Conservation (phyloP, 805 yeast genomes). For the Candida chauliodis region DNA sequence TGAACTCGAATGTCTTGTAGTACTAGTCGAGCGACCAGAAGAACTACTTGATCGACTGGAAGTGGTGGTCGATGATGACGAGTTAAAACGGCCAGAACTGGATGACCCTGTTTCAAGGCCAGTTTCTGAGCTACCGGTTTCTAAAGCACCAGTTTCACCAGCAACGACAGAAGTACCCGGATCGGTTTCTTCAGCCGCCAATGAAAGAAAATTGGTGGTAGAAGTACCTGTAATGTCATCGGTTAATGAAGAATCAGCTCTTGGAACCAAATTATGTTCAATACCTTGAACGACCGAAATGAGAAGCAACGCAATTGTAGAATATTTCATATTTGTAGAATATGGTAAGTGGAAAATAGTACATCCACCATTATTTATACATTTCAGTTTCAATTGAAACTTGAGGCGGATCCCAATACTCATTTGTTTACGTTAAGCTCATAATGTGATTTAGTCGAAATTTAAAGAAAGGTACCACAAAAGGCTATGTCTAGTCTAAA, state of each 20-base stretch:
- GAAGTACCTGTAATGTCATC: slow-evolving; percentile 3
- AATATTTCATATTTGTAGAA: not conserved
- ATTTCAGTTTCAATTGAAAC: too few species aligned
- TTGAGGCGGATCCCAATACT: too few species aligned
- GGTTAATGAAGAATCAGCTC: slow-evolving; percentile 4
- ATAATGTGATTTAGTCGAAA: too few species aligned
- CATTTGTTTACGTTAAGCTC: too few species aligned
- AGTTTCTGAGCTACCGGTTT: slow-evolving; percentile 1
- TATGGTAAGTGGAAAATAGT: too few species aligned
- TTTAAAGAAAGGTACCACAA: too few species aligned
- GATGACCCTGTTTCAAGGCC: not conserved
- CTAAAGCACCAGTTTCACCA: slow-evolving; percentile 8
- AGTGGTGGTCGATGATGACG: not conserved
- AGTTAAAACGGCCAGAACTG: not conserved
- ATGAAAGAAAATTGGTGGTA: not conserved
- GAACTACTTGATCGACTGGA: slow-evolving; percentile 6
- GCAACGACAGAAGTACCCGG: slow-evolving; percentile 6
- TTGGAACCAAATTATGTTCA: not conserved
- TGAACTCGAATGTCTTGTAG: not conserved
- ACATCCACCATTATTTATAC: too few species aligned
- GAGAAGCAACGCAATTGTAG: not conserved
- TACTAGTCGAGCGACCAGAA: too few species aligned
- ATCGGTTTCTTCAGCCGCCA: slow-evolving; percentile 8
- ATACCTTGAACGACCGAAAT: not conserved
- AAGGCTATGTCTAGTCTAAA: too few species aligned